Evolutionary conservation across 148 eudicot genomes (phyloP).

Genomic region (Bassia scoparia): DNA sequence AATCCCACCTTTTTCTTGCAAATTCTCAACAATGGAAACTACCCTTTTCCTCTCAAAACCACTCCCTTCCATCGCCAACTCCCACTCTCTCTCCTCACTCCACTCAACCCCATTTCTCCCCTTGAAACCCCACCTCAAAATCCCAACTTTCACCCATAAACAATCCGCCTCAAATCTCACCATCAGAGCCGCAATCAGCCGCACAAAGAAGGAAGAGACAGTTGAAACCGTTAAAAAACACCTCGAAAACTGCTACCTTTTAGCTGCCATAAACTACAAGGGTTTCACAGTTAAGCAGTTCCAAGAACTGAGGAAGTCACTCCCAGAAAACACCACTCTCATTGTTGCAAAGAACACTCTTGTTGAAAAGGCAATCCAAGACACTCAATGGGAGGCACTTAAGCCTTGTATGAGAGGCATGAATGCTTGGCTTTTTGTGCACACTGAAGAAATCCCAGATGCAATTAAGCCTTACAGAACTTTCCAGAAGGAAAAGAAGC

Average conservation of each 20-base stretch:
- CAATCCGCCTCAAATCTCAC: slow-evolving; percentile 22
- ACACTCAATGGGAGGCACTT: slow-evolving; percentile 70
- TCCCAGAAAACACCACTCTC: slow-evolving; percentile 61
- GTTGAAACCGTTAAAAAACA: slow-evolving; percentile 64
- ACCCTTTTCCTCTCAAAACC: slow-evolving; percentile 52
- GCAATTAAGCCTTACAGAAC: slow-evolving; percentile 69
- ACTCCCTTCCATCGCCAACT: slow-evolving; percentile 27
- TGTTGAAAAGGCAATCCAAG: slow-evolving; percentile 71
- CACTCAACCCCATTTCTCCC: slow-evolving; percentile 30
- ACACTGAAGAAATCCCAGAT: slow-evolving; percentile 78
- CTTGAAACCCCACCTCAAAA: slow-evolving; percentile 28
- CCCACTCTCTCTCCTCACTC: slow-evolving; percentile 42
- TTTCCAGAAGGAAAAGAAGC: slow-evolving; percentile 74
- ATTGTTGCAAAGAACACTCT: slow-evolving; percentile 82
- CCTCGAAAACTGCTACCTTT: slow-evolving; percentile 64
- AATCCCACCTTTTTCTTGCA: slow-evolving; percentile 16
- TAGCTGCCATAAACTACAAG: slow-evolving; percentile 80
- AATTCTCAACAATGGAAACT: slow-evolving; percentile 39
- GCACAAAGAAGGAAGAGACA: slow-evolving; percentile 76
- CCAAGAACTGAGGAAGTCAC: slow-evolving; percentile 56
- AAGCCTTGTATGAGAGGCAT: slow-evolving; percentile 93
- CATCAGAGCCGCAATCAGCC: slow-evolving; percentile 68
- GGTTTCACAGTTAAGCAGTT: slow-evolving; percentile 81
- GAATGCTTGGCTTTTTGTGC: slow-evolving; percentile 90
- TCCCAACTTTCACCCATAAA: background rate